phyloP scores from a whole-genome alignment of 331 rosid genomes.

The Quercus phellos region DNA sequence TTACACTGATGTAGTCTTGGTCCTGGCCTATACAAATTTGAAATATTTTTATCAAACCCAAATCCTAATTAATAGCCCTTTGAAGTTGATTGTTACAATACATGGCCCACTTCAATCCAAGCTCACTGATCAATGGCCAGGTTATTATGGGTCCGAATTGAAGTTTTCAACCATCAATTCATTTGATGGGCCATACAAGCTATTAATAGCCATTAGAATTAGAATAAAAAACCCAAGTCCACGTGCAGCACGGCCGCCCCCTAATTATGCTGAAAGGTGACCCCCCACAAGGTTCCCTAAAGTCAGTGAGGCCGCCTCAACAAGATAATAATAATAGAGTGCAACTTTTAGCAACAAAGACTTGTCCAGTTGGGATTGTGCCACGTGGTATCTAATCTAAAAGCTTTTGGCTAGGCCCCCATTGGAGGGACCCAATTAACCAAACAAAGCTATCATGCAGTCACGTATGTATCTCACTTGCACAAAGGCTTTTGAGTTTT shows the following conservation, averaged over 20 bases:
- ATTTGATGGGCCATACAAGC: neutral
- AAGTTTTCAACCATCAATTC: too few relatives aligned
- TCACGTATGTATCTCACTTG: neutral
- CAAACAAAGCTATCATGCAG: constrained; percentile 8
- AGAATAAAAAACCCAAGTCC: neutral
- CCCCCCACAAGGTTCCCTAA: too few relatives aligned
- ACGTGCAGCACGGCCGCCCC: neutral
- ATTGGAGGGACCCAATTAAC: neutral
- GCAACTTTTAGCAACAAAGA: neutral
- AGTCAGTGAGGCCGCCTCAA: neutral
- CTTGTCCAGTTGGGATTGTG: neutral
- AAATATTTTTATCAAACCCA: too few relatives aligned
- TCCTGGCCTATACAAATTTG: too few relatives aligned
- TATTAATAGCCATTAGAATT: too few relatives aligned
- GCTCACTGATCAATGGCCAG: too few relatives aligned
- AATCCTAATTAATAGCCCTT: too few relatives aligned
- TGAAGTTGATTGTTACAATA: too few relatives aligned
- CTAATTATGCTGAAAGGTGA: too few relatives aligned
- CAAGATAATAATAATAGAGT: neutral
- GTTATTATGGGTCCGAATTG: too few relatives aligned
- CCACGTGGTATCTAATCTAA: neutral
- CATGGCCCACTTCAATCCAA: too few relatives aligned
- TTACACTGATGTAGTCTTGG: too few relatives aligned
- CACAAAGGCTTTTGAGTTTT: neutral
- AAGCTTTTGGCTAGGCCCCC: neutral